Conservation (phyloP, 73 alveolate genomes). For the Paramecium sonneborni region DNA sequence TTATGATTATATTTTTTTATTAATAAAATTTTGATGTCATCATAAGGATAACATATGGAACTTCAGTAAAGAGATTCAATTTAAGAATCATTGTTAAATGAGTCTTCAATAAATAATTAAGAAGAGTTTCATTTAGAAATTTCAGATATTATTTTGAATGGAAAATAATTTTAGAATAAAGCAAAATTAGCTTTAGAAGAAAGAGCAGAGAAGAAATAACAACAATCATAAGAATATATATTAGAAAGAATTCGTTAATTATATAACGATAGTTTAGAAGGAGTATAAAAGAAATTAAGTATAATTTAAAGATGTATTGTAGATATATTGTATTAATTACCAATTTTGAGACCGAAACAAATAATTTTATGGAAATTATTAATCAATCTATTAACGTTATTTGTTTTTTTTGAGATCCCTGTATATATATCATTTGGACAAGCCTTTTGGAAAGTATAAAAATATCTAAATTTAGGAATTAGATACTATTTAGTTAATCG, state of each 20-base stretch:
- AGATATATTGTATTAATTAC: neutral
- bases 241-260: neutral
- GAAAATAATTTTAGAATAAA: neutral
- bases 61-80: neutral
- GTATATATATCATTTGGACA: conserved; percentile 18
- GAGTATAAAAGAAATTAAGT: neutral
- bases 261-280: neutral
- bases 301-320: neutral
- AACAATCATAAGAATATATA: neutral
- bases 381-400: neutral
- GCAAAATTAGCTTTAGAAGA: neutral
- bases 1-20: neutral
- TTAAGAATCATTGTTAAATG: neutral
- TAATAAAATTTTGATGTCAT: neutral
- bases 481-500: neutral
- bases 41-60: neutral
- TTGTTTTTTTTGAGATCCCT: conserved; percentile 21
- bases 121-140: neutral
- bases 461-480: neutral
- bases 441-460: neutral
- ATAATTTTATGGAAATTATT: conserved; percentile 4
- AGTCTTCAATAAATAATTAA: neutral
- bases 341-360: neutral
- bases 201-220: neutral
- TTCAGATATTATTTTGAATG: neutral